Base-by-base conservation (phyloP, 2,329 filamentous ascomycete species). In the Ceratocystis diversiconidia region DNA sequence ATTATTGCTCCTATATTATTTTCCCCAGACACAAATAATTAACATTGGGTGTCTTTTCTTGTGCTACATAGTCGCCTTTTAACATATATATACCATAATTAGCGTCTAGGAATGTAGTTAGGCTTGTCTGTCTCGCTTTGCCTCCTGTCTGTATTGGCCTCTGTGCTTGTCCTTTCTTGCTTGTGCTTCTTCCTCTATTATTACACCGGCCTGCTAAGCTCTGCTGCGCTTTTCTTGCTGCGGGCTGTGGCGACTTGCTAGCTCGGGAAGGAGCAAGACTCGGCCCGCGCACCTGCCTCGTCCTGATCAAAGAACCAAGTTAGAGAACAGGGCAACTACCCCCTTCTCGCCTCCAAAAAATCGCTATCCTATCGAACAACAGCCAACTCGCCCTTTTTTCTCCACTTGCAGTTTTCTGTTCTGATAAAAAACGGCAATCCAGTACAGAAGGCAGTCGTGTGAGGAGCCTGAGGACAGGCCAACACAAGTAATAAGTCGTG, bases 261-360 rank as follows among this genome's bases (percentile, higher is more conserved):
- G 52, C 22, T 32, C 22, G 52, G 52, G 52, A 57, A 57, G 52
- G 52, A 57, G 30, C 28, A n/a, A 57, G 52, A 57, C 52, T 57
- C 52, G 52, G 52, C 25, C 52, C 52, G 52, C 52, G 52, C 52
- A 57, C 52, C 28, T 57, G 52, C 52, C 52, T 57, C 52, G 22
- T 15, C 52, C 19, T 57, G 52, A 32, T 8, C 52, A 57, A 32
- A 57, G 52, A 32, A 7, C 52, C 25, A 19, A 17, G 8, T 5
- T 3, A 57, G 22, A 19, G 52, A 57, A 57, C 52, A 57, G 52
- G 52, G 52, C 22, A 57, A 32, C 17, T 57, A 30, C 52, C 52
- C 52, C 17, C 25, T 57, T 30, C 10, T 22, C 12, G 36, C 36
- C 36, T 41, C 25, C 28, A 25, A 15, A 57, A 28, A 28, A 28